phyloP scores from a whole-genome alignment of 1,284 basidiomycete species.

The Volvariella volvacea region DNA sequence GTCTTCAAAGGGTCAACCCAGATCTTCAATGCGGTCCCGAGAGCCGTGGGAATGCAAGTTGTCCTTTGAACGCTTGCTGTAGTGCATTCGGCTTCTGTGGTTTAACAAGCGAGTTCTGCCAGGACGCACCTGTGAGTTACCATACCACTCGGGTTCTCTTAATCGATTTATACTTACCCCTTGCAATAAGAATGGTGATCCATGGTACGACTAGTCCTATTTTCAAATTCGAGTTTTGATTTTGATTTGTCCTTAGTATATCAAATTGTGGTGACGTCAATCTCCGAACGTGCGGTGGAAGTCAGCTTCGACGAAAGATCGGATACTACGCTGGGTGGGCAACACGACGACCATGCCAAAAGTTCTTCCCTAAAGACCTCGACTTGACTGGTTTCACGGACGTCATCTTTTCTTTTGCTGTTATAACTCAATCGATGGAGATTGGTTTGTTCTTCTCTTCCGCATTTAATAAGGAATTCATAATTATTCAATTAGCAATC shows the following conservation, averaged over 20 bases:
- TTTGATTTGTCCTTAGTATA: constrained; percentile 15
- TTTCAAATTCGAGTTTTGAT: background rate
- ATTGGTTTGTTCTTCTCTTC: constrained; percentile 12
- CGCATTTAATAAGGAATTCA: too few relatives aligned
- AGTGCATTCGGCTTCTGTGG: constrained; percentile 16
- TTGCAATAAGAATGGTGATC: background rate
- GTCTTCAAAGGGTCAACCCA: constrained; percentile 7
- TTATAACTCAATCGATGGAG: constrained; percentile 12
- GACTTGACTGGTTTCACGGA: background rate
- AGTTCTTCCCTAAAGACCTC: constrained; percentile 4
- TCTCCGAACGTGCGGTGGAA: constrained; percentile 7
- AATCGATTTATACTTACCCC: background rate
- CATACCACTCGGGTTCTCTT: background rate
- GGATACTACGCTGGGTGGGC: constrained; percentile 17
- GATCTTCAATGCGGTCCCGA: constrained; percentile 12
- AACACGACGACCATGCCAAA: constrained; percentile 8
- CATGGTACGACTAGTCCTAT: constrained; percentile 7
- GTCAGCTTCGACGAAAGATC: constrained; percentile 10
- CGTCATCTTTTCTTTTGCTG: constrained; percentile 17
- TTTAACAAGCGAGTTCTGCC: constrained; percentile 8
- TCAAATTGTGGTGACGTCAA: constrained; percentile 11
- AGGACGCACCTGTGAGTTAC: background rate
- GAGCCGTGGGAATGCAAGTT: constrained; percentile 11
- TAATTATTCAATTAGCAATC: too few relatives aligned
- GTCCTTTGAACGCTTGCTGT: constrained; percentile 16